Evolutionary conservation across 2,329 filamentous ascomycete genomes (phyloP).

Genomic region (Epichloe sylvatica): DNA sequence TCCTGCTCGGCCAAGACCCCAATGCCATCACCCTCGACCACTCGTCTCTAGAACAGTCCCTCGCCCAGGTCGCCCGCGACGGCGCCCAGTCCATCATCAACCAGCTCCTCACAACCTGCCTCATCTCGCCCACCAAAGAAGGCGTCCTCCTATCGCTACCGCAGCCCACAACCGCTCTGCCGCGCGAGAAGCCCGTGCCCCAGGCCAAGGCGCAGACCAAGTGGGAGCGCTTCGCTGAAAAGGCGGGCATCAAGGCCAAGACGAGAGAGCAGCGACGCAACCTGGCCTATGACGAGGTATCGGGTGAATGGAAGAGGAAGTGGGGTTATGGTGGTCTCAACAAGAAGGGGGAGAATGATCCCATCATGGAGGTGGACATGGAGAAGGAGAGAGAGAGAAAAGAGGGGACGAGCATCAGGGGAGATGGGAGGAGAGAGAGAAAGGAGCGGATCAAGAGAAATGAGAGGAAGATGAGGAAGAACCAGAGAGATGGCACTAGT

Average conservation of each 20-base stretch:
- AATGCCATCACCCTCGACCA: slow-evolving; percentile 57
- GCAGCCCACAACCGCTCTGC: slow-evolving; percentile 52
- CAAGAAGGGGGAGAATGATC: slow-evolving; percentile 69
- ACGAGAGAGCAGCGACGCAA: slow-evolving; percentile 60
- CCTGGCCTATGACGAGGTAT: slow-evolving; percentile 70
- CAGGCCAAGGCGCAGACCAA: slow-evolving; percentile 71
- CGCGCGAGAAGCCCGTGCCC: slow-evolving; percentile 85
- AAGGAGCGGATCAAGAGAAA: slow-evolving; percentile 59
- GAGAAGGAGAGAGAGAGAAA: slow-evolving; percentile 51
- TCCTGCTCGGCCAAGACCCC: slow-evolving; percentile 73
- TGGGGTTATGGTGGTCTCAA: slow-evolving; percentile 93
- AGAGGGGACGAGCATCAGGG: slow-evolving; percentile 46
- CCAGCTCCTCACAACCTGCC: slow-evolving; percentile 81
- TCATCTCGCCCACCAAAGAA: slow-evolving; percentile 53
- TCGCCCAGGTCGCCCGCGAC: slow-evolving; percentile 66
- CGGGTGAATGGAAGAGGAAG: slow-evolving; percentile 78
- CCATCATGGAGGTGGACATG: slow-evolving; percentile 84
- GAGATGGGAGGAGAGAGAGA: slow-evolving; percentile 48
- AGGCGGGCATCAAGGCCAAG: slow-evolving; percentile 93
- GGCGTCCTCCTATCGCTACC: slow-evolving; percentile 74
- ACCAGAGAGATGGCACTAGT: slow-evolving; percentile 34
- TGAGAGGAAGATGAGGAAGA: slow-evolving; percentile 55
- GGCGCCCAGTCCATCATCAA: slow-evolving; percentile 87
- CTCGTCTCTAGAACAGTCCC: slow-evolving; percentile 48
- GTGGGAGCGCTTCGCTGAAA: slow-evolving; percentile 89